Base-by-base conservation (phyloP, 768 basidiomycete genomes). In the Suillus brevipes region DNA sequence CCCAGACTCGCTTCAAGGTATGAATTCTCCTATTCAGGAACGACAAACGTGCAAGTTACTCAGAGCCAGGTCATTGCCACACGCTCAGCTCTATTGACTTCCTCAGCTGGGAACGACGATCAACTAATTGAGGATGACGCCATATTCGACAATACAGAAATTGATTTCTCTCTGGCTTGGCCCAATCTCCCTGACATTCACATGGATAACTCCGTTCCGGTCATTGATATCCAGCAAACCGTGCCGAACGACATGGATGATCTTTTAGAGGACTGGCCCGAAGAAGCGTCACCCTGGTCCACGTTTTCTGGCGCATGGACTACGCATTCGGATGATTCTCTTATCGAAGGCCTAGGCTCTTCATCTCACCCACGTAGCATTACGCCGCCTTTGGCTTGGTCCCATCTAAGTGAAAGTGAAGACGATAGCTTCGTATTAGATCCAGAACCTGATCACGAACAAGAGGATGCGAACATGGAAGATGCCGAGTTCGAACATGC, bases 1-100 rank as follows among this genome's bases (percentile, higher is more conserved):
- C 79, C 50, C 78, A 78, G 12, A 77, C 77, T 16, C 77, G 68
- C 53, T 84, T 85, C 73, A 85, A 84, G 83, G 86, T 85, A 66
- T 65, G 58, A 60, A 52, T 13, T 66, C 25, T 40, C n/a, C 34
- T 60, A 61, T 61, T 47, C 23, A 42, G 42, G 38, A 7, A 50
- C 50, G 25, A 28, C 50, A 55, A 36, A 53, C 49, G 28, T 42
- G 23, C n/a, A 4, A 38, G n/a, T 64, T 65, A 47, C 55, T 25
- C 61, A 75, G 25, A 59, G 40, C 14, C 59, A 63, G 76, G 69
- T 69, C 45, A 60, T 63, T 37, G 43, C 58, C 61, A 60, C 65
- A 23, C 60, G 66, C 52, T 61, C 66, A 53, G 23, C 28, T 25
- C 34, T 64, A n/a, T 38, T 60, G 38, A 36, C 64, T 42, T 47